Percentiles rank a stretch among this genome's conserved stretches.
Evolutionary conservation across 2,329 filamentous ascomycete genomes (phyloP).

Genomic region (Colletotrichum somersetense): DNA sequence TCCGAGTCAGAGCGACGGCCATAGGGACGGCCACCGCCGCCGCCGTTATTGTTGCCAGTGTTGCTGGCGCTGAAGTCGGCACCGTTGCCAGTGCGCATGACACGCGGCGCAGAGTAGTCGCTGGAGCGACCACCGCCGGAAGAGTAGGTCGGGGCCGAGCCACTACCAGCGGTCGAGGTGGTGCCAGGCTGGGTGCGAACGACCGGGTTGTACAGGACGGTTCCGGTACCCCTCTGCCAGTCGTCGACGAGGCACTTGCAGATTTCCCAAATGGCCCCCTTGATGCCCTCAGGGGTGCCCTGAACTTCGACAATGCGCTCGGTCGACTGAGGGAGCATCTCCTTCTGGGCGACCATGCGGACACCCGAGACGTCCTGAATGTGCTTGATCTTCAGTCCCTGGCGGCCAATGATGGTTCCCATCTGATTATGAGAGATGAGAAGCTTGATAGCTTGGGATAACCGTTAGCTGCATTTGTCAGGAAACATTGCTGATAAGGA

Average conservation of each 20-base stretch:
- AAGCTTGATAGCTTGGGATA: constrained; percentile 84
- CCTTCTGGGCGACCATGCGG: constrained; percentile 99
- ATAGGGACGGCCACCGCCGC: constrained; percentile 73
- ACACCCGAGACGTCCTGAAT: constrained; percentile 97
- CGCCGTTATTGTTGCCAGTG: constrained; percentile 46
- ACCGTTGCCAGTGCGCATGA: constrained; percentile 95
- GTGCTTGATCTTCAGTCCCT: constrained; percentile 98
- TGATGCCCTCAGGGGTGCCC: constrained; percentile 93
- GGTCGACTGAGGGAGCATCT: constrained; percentile 99
- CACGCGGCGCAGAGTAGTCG: constrained; percentile 75
- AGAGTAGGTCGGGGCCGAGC: constrained; percentile 53
- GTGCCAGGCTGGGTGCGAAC: constrained; percentile 83
- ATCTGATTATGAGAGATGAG: constrained; percentile 99
- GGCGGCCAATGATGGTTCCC: constrained; percentile 98
- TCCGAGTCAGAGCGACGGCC: constrained; percentile 88
- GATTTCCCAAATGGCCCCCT: constrained; percentile 98
- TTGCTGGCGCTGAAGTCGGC: constrained; percentile 80
- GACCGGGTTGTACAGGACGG: constrained; percentile 96
- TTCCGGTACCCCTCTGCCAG: constrained; percentile 96
- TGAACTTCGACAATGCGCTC: constrained; percentile 98
- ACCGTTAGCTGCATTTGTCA: constrained; percentile 43
- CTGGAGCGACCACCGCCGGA: constrained; percentile 57
- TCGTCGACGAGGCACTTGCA: constrained; percentile 98
- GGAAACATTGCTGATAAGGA: neutral
- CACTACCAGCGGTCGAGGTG: constrained; percentile 50